These are phyloP conservation scores for Sedum album DNA, from an alignment of 164 flowering plant genomes.

Conservation along the genomic window DNA sequence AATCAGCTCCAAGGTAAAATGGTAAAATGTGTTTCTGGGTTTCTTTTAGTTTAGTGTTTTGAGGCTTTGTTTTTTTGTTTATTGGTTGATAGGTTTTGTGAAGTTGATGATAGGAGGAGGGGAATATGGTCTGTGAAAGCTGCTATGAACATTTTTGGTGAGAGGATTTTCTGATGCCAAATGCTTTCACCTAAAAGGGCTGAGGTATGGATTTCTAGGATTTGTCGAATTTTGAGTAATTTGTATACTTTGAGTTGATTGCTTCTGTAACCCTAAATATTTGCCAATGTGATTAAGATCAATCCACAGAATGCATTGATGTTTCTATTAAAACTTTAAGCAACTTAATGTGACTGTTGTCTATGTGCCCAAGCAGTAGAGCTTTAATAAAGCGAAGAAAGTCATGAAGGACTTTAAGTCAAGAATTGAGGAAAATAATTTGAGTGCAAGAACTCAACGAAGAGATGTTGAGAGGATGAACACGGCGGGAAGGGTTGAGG, in stretches of 20 bases:
- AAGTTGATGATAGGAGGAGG: conserved; percentile 19
- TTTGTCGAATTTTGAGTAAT: not conserved
- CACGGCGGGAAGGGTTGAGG: conserved; percentile 7
- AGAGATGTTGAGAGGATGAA: conserved; percentile 20
- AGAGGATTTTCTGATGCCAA: conserved; percentile 19
- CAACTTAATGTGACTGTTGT: conserved; percentile 29
- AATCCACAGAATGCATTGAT: too few species aligned
- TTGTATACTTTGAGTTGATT: not conserved
- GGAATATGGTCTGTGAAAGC: conserved; percentile 47
- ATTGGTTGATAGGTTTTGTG: conserved; percentile 14
- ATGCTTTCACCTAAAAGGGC: conserved; percentile 18
- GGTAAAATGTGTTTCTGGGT: too few species aligned
- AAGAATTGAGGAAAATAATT: conserved; percentile 37
- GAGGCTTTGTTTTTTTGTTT: too few species aligned
- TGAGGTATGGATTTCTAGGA: conserved; percentile 30
- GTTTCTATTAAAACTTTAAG: too few species aligned
- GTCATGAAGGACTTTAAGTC: conserved; percentile 37
- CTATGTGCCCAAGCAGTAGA: conserved; percentile 49
- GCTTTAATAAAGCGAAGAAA: conserved; percentile 36
- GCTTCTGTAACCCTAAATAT: too few species aligned
- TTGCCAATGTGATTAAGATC: too few species aligned
- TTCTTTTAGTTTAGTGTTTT: too few species aligned
- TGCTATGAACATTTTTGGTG: conserved; percentile 32
- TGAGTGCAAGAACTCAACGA: conserved; percentile 22
- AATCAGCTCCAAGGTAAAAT: too few species aligned